Evolutionary conservation across 1,284 basidiomycete genomes (phyloP).

Genomic region (Grifola frondosa): DNA sequence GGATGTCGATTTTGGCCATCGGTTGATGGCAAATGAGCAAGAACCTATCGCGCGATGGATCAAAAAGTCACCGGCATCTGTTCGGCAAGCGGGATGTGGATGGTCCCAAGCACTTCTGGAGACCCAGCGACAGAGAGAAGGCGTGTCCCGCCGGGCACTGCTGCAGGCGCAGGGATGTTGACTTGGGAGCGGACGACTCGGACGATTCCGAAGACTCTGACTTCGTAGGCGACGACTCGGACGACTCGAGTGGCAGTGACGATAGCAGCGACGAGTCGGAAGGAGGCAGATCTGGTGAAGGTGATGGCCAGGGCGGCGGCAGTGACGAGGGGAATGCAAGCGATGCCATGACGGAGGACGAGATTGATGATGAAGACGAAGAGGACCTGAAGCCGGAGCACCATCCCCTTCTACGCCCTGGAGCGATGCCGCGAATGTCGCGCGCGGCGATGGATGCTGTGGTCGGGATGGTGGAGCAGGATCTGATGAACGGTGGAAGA

Average conservation of each 20-base stretch:
- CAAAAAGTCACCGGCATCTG: constrained; percentile 48
- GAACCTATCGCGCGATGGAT: constrained; percentile 67
- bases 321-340: constrained; percentile 19
- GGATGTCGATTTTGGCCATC: constrained; percentile 68
- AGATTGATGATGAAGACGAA: constrained; percentile 33
- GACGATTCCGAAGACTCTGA: constrained; percentile 58
- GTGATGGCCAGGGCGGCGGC: constrained; percentile 14
- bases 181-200: constrained; percentile 37
- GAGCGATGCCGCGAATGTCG: constrained; percentile 67
- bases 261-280: constrained; percentile 28
- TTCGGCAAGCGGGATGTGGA: constrained; percentile 52
- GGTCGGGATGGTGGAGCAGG: constrained; percentile 56
- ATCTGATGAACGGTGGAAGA: constrained; percentile 38
- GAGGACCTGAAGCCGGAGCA: constrained; percentile 50
- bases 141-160: too few species aligned
- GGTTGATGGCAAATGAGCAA: constrained; percentile 68
- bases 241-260: constrained; percentile 27
- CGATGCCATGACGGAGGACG: constrained; percentile 24
- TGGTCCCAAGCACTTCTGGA: constrained; percentile 1
- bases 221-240: constrained; percentile 34
- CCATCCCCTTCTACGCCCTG: constrained; percentile 64
- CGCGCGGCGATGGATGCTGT: constrained; percentile 64
- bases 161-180: constrained; percentile 32
- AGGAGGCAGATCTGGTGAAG: constrained; percentile 26
- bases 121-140: constrained; percentile 18